phyloP scores from a whole-genome alignment of 164 flowering plant genomes.

The Vitis amurensis region DNA sequence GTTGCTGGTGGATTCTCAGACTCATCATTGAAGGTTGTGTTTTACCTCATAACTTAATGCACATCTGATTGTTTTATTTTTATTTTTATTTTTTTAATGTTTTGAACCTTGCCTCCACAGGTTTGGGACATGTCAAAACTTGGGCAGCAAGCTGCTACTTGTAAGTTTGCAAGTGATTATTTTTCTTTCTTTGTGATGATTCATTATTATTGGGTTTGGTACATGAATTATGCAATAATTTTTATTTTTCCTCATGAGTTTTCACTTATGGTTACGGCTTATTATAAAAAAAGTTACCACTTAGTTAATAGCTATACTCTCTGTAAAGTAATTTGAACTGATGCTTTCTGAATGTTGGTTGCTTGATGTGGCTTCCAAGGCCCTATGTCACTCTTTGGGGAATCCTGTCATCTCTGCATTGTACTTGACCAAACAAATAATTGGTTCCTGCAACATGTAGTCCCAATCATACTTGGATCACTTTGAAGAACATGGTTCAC shows the following conservation, averaged over 20 bases:
- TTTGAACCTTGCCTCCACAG: conserved; percentile 29
- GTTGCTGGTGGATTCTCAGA: conserved; percentile 99
- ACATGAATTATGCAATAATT: neutral
- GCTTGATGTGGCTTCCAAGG: too few relatives aligned
- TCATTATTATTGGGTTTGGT: neutral
- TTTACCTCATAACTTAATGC: neutral
- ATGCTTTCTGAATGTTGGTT: too few relatives aligned
- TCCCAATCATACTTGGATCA: too few relatives aligned
- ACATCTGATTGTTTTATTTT: neutral
- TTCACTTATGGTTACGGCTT: too few relatives aligned
- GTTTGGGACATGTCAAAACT: conserved; percentile 98
- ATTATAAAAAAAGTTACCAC: too few relatives aligned
- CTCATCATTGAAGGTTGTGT: conserved; percentile 85
- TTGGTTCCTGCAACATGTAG: too few relatives aligned
- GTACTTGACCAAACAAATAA: too few relatives aligned
- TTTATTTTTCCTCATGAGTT: neutral
- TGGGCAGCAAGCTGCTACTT: conserved; percentile 56
- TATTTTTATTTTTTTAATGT: neutral
- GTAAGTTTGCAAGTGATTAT: conserved; percentile 41
- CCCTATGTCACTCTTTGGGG: too few relatives aligned
- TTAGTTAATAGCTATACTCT: too few relatives aligned
- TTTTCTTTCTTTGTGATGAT: neutral
- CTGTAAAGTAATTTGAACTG: too few relatives aligned
- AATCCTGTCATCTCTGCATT: too few relatives aligned
- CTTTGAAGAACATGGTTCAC: too few relatives aligned